Conservation (phyloP, 2,329 filamentous ascomycete species). For the Amauroascus niger region DNA sequence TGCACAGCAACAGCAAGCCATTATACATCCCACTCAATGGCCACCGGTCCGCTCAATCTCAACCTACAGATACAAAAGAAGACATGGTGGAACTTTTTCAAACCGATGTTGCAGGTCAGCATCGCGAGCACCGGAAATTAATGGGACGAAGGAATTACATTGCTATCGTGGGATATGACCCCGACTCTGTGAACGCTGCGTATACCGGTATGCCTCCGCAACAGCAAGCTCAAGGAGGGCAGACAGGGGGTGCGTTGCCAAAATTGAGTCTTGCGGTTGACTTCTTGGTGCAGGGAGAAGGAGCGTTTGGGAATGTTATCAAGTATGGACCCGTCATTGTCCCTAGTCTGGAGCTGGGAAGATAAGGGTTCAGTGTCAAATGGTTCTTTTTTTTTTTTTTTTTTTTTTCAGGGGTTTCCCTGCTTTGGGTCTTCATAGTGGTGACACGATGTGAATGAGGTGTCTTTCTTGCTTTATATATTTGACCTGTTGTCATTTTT, state of each 20-base stretch:
- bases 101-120: slow-evolving; percentile 74
- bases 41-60: slow-evolving; percentile 54
- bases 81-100: slow-evolving; percentile 99
- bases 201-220: slow-evolving; percentile 29
- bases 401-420: neutral
- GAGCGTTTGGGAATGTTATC: slow-evolving; percentile 67
- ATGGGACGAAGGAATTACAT: slow-evolving; percentile 93
- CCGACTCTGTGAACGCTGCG: slow-evolving; percentile 55
- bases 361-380: slow-evolving; percentile 34
- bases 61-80: slow-evolving; percentile 84
- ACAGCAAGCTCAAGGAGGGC: slow-evolving; percentile 16
- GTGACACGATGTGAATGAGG: neutral
- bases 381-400: no score
- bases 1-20: slow-evolving; percentile 80
- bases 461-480: neutral
- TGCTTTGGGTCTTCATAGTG: neutral
- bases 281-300: slow-evolving; percentile 92
- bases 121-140: slow-evolving; percentile 75
- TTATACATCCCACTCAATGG: slow-evolving; percentile 89
- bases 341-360: slow-evolving; percentile 69
- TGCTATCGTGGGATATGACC: slow-evolving; percentile 87
- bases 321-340: slow-evolving; percentile 97
- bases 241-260: slow-evolving; percentile 29
- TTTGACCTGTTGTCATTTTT: neutral
- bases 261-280: slow-evolving; percentile 85